Percentiles rank a stretch among this genome's conserved stretches.
Conservation (phyloP, 2,329 filamentous ascomycete genomes). For the Talaromyces atroroseus region DNA sequence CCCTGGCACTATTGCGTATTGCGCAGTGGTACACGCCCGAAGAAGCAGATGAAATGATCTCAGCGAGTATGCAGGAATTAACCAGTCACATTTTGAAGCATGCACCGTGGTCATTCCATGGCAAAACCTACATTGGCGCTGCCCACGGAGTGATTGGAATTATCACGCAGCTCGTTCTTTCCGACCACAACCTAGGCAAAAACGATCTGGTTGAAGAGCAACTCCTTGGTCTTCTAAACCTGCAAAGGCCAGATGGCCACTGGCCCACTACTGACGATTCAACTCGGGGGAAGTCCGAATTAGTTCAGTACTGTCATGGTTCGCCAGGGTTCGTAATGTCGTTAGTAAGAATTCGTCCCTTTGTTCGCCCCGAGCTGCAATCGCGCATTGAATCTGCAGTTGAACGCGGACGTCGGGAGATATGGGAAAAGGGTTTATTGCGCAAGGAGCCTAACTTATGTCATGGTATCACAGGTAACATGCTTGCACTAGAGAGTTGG, state of each 20-base stretch:
- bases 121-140: not conserved
- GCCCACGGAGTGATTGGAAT: not conserved
- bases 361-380: not conserved
- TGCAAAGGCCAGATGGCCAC: not conserved
- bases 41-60: not conserved
- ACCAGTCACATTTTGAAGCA: not conserved
- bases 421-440: not conserved
- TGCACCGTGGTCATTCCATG: not conserved
- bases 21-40: not conserved
- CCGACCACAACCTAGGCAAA: not conserved
- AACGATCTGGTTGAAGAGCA: not conserved
- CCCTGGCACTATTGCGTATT: not conserved
- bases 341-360: not conserved
- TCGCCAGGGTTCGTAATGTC: not conserved
- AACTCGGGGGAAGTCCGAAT: not conserved
- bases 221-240: not conserved
- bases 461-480: not conserved
- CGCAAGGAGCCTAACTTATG: not conserved
- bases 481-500: not conserved
- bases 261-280: not conserved
- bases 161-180: not conserved
- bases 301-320: not conserved
- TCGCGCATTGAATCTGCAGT: not conserved
- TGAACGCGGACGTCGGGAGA: not conserved
- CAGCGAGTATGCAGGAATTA: not conserved